phyloP scores from a whole-genome alignment of 306 rosid genomes.

The Gastrolobium villosum region DNA sequence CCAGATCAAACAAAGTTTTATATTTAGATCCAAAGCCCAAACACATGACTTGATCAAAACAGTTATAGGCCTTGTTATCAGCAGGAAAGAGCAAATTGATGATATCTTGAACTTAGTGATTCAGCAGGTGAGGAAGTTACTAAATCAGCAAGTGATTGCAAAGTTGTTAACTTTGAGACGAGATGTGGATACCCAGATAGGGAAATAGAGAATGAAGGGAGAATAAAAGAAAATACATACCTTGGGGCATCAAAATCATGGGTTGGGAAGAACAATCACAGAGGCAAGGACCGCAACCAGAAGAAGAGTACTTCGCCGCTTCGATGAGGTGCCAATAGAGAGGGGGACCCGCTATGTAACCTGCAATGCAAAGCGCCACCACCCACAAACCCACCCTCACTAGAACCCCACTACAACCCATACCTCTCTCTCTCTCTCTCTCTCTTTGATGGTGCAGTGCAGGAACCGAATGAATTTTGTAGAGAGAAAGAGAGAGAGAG shows the following conservation, averaged over 20 bases:
- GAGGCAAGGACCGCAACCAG: slow-evolving; percentile 74
- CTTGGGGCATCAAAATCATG: slow-evolving; percentile 72
- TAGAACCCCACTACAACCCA: slow-evolving; percentile 41
- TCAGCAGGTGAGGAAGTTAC: not conserved
- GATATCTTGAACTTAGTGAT: too few species aligned
- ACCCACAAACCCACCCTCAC: slow-evolving; percentile 64
- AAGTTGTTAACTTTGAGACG: slow-evolving; percentile 35
- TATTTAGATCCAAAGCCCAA: slow-evolving; percentile 7
- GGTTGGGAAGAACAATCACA: slow-evolving; percentile 92
- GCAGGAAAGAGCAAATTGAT: not conserved
- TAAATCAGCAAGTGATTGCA: not conserved
- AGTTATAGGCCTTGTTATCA: not conserved
- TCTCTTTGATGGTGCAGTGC: not conserved
- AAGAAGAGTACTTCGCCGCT: slow-evolving; percentile 62
- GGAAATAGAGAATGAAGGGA: slow-evolving; percentile 20
- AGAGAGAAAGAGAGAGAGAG: not conserved
- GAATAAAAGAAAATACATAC: slow-evolving; percentile 39
- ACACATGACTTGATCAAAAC: not conserved
- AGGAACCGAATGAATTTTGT: not conserved
- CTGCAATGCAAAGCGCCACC: slow-evolving; percentile 72
- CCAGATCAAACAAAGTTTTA: slow-evolving; percentile 24
- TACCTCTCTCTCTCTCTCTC: slow-evolving; percentile 49
- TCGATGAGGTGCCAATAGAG: slow-evolving; percentile 87
- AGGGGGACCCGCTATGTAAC: slow-evolving; percentile 83
- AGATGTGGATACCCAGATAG: slow-evolving; percentile 43